Evolutionary conservation across 208 protist species (phyloP).

Genomic region (Acanthamoeba lugdunensis): DNA sequence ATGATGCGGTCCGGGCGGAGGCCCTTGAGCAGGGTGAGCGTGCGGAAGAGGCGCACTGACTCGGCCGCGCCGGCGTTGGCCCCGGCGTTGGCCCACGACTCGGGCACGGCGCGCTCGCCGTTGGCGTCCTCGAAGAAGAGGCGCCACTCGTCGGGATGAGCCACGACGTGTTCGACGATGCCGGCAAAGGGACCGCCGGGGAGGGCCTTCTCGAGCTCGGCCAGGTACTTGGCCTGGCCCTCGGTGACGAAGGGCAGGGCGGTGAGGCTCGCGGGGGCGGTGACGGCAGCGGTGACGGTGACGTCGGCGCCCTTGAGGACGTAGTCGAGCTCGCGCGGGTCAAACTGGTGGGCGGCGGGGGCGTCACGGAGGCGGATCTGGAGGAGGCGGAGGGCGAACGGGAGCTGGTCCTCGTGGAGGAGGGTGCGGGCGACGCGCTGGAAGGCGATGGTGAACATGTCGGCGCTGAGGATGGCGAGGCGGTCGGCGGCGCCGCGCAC

Average conservation of each 20-base stretch:
- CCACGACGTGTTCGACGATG: constrained; percentile 66
- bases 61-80: not conserved
- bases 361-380: constrained; percentile 89
- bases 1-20: constrained; percentile 87
- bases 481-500: constrained; percentile 78
- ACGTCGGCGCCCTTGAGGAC: constrained; percentile 81
- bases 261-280: not conserved
- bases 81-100: not conserved
- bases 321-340: constrained; percentile 76
- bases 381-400: constrained; percentile 93
- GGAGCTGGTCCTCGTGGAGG: constrained; percentile 94
- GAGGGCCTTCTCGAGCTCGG: constrained; percentile 63
- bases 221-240: constrained; percentile 62
- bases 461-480: constrained; percentile 77
- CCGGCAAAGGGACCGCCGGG: constrained; percentile 43
- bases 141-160: constrained; percentile 72
- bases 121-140: constrained; percentile 63
- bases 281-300: not conserved
- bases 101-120: constrained; percentile 71
- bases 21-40: constrained; percentile 85
- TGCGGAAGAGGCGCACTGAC: constrained; percentile 73
- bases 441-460: constrained; percentile 83
- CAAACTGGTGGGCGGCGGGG: constrained; percentile 64
- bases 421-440: constrained; percentile 88
- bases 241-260: constrained; percentile 19